Conservation (phyloP, 441 rosid species). For the Mallotus japonicus region DNA sequence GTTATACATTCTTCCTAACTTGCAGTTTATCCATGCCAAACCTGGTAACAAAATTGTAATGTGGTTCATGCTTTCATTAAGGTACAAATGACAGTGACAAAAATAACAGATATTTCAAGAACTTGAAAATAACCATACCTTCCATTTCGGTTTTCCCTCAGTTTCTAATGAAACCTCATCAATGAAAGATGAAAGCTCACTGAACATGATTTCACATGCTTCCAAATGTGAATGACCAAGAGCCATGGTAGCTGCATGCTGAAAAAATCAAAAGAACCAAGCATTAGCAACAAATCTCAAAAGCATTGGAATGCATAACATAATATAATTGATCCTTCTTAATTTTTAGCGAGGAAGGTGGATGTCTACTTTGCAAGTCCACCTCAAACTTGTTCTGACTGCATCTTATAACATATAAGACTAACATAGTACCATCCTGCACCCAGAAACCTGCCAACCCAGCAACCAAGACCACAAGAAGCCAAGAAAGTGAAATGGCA, state of each 20-base stretch:
- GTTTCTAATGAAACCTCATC: conserved; percentile 96
- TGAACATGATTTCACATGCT: conserved; percentile 95
- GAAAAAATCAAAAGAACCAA: conserved; percentile 31
- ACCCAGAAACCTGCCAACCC: neutral
- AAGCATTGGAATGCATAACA: conserved; percentile 4
- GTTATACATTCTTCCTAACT: conserved; percentile 6
- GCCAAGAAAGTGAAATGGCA: neutral
- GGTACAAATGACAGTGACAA: neutral
- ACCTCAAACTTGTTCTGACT: conserved; percentile 1
- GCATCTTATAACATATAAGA: neutral
- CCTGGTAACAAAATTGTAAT: neutral
- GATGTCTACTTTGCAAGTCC: neutral
- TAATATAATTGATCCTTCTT: conserved; percentile 7
- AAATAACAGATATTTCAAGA: conserved; percentile 1
- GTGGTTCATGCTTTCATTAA: conserved; percentile 5
- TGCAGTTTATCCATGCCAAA: neutral
- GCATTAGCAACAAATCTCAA: conserved; percentile 22
- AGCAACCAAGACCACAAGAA: neutral
- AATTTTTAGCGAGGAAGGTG: conserved; percentile 1
- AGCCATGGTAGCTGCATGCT: conserved; percentile 99
- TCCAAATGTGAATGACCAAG: conserved; percentile 99
- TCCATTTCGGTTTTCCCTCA: conserved; percentile 98
- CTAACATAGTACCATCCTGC: neutral
- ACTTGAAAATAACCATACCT: conserved; percentile 48
- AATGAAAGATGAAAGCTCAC: conserved; percentile 85